A percentile compares a stretch with the other conserved stretches of the same genome.
Conservation (phyloP, 106 monocot genomes). For the Hemerocallis citrina region DNA sequence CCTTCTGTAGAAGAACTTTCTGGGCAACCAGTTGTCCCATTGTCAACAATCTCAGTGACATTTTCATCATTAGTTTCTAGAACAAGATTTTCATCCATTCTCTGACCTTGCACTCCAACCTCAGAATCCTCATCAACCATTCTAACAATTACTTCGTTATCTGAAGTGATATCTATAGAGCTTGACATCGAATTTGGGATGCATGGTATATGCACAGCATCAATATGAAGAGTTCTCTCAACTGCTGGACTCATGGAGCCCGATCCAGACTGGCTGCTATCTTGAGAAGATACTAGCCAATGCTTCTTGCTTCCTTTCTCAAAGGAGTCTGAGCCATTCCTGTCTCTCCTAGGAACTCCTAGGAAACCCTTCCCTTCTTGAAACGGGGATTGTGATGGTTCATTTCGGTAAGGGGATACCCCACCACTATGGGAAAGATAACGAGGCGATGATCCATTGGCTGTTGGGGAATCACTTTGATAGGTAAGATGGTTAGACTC, state of each 20-base stretch:
- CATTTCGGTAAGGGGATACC: slow-evolving; percentile 28
- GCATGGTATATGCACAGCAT: slow-evolving; percentile 15
- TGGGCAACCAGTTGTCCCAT: slow-evolving; percentile 1
- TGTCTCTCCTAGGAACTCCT: slow-evolving; percentile 25
- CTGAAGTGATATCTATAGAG: neutral
- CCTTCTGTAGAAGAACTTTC: neutral
- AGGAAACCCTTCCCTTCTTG: slow-evolving; percentile 33
- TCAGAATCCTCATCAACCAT: slow-evolving; percentile 13
- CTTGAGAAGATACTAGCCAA: slow-evolving; percentile 11
- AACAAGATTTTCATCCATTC: slow-evolving; percentile 9
- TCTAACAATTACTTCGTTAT: neutral
- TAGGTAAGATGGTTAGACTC: slow-evolving; percentile 45
- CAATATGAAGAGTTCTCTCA: slow-evolving; percentile 26
- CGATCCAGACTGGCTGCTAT: slow-evolving; percentile 22
- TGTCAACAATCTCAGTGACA: slow-evolving; percentile 1
- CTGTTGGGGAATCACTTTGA: slow-evolving; percentile 48
- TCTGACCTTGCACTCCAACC: slow-evolving; percentile 5
- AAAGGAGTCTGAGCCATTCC: slow-evolving; percentile 16
- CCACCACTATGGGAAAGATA: slow-evolving; percentile 19
- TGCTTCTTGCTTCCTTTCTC: slow-evolving; percentile 27
- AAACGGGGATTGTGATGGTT: slow-evolving; percentile 26
- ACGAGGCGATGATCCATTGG: slow-evolving; percentile 34
- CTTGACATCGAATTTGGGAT: slow-evolving; percentile 19
- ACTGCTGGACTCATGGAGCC: slow-evolving; percentile 27
- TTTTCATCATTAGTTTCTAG: slow-evolving; percentile 8